Base-by-base conservation (phyloP, 1,284 basidiomycete species). In the Marasmius oreades region DNA sequence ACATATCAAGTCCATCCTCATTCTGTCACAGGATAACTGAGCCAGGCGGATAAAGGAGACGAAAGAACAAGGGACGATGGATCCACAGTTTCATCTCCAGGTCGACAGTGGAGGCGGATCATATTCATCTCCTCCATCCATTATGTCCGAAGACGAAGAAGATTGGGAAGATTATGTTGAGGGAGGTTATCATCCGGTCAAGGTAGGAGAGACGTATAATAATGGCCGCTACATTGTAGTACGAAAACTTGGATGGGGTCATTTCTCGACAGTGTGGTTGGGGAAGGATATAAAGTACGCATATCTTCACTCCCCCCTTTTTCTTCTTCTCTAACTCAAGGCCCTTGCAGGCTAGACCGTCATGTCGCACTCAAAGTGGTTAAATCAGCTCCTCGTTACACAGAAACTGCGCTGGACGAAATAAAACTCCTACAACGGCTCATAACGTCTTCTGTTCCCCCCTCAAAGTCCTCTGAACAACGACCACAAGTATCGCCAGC, bases 291-390 rank as follows among this genome's bases (percentile, higher is more conserved):
- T 80, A 69, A 90, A 86, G 93, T 95, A 70, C 68, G 86, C 78
- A 20, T 31, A 10, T 24, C 23, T 28, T 14, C n/a, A n/a, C n/a
- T 36, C 52, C 51, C 44, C 57, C 37, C 55, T 23, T 56, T 55
- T 43, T 51, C 55, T 53, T 55, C 50, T 51, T 36, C 51, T 46
- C 14, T 53, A 43, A 44, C n/a, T 55, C 58, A 20, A 22, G 26
- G 11, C 22, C 44, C 45, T 63, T 54, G 45, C 74, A 97, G 95
- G 69, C 81, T 93, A 72, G 88, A 93, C 66, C 92, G 95, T 44
- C 97, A 99, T 74, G 97, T 99, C 63, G 96, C 96, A 8, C 88
- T 99, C 71, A 99, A 99, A 73, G 93, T 99, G 65, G 97, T 99
- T 71, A 99, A 99, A 76, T 98, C 95, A 11, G 96, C 96, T 0